Evolutionary conservation across 2,329 filamentous ascomycete genomes (phyloP).

Genomic region (Plenodomus lindquistii): DNA sequence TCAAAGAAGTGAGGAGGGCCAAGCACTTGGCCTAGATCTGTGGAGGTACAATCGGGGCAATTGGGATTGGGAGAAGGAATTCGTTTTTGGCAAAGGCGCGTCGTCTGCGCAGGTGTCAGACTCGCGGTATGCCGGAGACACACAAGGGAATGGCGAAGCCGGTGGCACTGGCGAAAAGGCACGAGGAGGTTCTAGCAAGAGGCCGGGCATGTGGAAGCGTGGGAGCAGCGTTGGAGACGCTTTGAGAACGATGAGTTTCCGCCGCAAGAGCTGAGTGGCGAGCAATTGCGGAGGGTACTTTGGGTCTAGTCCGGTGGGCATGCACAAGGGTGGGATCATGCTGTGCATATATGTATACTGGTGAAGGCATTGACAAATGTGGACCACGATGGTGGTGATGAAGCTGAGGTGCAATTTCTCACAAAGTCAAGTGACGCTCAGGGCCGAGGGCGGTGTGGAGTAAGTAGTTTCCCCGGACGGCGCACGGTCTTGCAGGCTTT

Average conservation of each 20-base stretch:
- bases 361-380: too few relatives aligned
- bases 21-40: conserved; percentile 45
- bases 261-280: conserved; percentile 10
- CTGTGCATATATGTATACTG: too few relatives aligned
- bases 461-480: neutral
- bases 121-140: conserved; percentile 1
- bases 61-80: conserved; percentile 47
- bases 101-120: neutral
- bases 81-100: conserved; percentile 31
- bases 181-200: conserved; percentile 5
- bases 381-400: too few relatives aligned
- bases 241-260: conserved; percentile 18
- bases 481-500: neutral
- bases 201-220: conserved; percentile 18
- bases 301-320: too few relatives aligned
- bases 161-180: neutral
- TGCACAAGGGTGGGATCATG: too few relatives aligned
- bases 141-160: neutral
- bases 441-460: too few relatives aligned
- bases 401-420: too few relatives aligned
- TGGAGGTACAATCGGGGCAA: conserved; percentile 49
- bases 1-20: conserved; percentile 37
- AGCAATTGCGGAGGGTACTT: neutral
- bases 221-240: conserved; percentile 19
- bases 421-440: too few relatives aligned